A percentile compares a stretch with the other conserved stretches of the same genome.
These are phyloP conservation scores for Porphyra umbilicalis DNA, from an alignment of 31 red algal species.

Conservation along the genomic window DNA sequence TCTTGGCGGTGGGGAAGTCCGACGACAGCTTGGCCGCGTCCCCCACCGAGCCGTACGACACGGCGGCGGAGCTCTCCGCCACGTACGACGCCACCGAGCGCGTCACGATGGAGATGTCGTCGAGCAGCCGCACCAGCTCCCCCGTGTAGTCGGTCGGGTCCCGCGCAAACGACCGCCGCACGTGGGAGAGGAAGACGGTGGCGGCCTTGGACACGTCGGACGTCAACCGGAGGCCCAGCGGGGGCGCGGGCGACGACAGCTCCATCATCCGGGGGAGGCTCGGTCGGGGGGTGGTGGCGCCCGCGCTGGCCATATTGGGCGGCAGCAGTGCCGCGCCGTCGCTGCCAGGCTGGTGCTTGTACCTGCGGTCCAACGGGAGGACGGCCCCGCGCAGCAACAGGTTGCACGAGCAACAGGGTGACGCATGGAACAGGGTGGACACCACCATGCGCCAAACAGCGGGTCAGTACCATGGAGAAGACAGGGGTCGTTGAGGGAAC, in stretches of 20 bases:
- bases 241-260: conserved; percentile 58
- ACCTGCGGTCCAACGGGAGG: no score
- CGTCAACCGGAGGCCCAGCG: conserved; percentile 56
- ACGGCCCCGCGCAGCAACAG: no score
- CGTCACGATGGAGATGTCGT: conserved; percentile 84
- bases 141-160: conserved; percentile 80
- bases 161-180: conserved; percentile 73
- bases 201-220: conserved; percentile 65
- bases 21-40: conserved; percentile 25
- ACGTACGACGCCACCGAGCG: conserved; percentile 45
- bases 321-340: not conserved
- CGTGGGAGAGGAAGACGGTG: conserved; percentile 90
- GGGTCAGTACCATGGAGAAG: no score
- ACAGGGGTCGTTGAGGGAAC: no score
- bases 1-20: conserved; percentile 36
- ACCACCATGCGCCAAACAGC: no score
- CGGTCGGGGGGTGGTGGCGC: conserved; percentile 11
- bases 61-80: conserved; percentile 17
- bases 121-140: conserved; percentile 92
- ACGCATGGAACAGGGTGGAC: no score
- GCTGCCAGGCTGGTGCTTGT: not conserved
- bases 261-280: no score
- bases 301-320: not conserved
- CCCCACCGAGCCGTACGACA: conserved; percentile 29
- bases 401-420: no score